phyloP scores from a whole-genome alignment of 257 asterid species.

The Lantana camara region DNA sequence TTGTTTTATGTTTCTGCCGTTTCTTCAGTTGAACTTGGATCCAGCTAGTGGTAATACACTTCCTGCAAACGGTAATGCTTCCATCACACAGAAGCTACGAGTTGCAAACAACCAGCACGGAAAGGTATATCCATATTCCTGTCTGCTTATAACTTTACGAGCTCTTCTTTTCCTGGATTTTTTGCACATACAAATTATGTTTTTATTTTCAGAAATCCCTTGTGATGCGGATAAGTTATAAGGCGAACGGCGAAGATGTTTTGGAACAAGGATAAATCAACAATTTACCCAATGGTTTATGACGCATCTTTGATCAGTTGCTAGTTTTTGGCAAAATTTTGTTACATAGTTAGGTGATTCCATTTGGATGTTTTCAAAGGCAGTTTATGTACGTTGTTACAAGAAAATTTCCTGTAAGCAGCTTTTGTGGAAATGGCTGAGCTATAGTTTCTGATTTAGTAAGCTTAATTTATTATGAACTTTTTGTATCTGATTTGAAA shows the following conservation, averaged over 20 bases:
- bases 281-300: constrained; percentile 76
- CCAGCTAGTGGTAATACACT: constrained; percentile 85
- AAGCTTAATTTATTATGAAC: constrained; percentile 23
- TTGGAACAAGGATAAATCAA: constrained; percentile 89
- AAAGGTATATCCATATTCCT: constrained; percentile 55
- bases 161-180: not conserved
- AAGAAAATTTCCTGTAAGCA: constrained; percentile 26
- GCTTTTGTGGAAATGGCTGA: constrained; percentile 25
- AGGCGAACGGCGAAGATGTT: constrained; percentile 62
- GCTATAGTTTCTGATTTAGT: constrained; percentile 29
- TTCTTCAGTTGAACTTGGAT: constrained; percentile 91
- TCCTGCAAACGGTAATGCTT: constrained; percentile 63
- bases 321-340: constrained; percentile 33
- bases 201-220: constrained; percentile 72
- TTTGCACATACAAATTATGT: constrained; percentile 22
- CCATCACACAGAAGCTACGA: constrained; percentile 64
- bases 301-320: constrained; percentile 29
- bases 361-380: constrained; percentile 29
- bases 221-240: constrained; percentile 89
- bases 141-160: not conserved
- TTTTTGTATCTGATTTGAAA: constrained; percentile 20
- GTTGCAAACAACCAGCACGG: constrained; percentile 82
- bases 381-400: constrained; percentile 52
- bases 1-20: constrained; percentile 42
- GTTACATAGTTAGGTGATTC: constrained; percentile 26